Conservation (phyloP, 768 basidiomycete genomes). For the Russula vinacea region DNA sequence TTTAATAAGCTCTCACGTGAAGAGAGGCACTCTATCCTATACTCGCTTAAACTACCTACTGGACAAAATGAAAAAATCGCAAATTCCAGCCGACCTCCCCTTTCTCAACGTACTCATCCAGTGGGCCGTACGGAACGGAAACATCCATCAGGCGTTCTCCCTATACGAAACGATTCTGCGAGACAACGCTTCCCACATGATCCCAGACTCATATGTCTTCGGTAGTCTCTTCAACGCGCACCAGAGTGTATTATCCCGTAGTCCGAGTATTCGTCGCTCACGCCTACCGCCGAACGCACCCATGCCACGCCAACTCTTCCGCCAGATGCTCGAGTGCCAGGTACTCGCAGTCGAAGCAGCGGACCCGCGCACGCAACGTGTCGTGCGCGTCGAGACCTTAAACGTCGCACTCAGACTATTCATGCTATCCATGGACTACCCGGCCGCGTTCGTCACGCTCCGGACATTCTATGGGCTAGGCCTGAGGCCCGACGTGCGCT, state of each 20-base stretch:
- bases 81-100: slow-evolving; percentile 39
- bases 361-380: slow-evolving; percentile 1
- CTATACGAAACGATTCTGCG: slow-evolving; percentile 44
- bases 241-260: slow-evolving; percentile 1
- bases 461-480: slow-evolving; percentile 14
- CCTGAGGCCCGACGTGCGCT: slow-evolving; percentile 18
- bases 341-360: background rate
- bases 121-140: slow-evolving; percentile 37
- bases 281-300: slow-evolving; percentile 10
- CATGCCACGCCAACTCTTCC: slow-evolving; percentile 24
- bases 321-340: slow-evolving; percentile 28
- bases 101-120: slow-evolving; percentile 52
- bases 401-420: slow-evolving; percentile 27
- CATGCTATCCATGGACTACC: slow-evolving; percentile 25
- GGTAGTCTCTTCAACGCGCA: slow-evolving; percentile 28
- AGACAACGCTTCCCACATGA: slow-evolving; percentile 36
- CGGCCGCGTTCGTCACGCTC: slow-evolving; percentile 22
- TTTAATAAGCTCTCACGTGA: slow-evolving; percentile 41
- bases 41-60: slow-evolving; percentile 40
- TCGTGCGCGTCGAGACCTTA: slow-evolving; percentile 18
- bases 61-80: slow-evolving; percentile 40
- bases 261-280: background rate
- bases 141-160: slow-evolving; percentile 41
- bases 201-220: slow-evolving; percentile 34
- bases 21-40: slow-evolving; percentile 32